Conservation (phyloP, 1,284 basidiomycete species). For the Cryptococcus hybrid region DNA sequence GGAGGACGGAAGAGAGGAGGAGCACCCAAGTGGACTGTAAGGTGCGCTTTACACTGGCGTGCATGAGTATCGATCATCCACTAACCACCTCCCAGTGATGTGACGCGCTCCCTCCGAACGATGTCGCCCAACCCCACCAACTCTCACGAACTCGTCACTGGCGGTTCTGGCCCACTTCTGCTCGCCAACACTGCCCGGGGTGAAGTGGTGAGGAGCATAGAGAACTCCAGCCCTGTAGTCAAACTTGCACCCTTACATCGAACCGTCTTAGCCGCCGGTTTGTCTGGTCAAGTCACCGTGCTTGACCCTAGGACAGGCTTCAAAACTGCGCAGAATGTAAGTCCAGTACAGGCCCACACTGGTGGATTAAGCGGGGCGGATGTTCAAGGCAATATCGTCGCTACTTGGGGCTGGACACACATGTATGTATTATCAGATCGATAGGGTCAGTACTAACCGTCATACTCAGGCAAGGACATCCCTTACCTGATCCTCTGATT, state of each 20-base stretch:
- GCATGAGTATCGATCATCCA: background rate
- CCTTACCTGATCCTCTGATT: slow-evolving; percentile 85
- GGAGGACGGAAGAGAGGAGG: slow-evolving; percentile 49
- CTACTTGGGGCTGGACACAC: slow-evolving; percentile 81
- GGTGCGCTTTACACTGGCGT: slow-evolving; percentile 21
- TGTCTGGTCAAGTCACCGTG: slow-evolving; percentile 77
- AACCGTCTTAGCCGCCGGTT: slow-evolving; percentile 67
- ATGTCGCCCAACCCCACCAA: slow-evolving; percentile 51
- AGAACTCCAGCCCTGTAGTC: slow-evolving; percentile 37
- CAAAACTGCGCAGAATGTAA: slow-evolving; percentile 53
- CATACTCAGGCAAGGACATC: slow-evolving; percentile 71
- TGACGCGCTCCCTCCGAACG: slow-evolving; percentile 40
- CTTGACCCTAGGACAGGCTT: slow-evolving; percentile 72
- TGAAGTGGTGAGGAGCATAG: slow-evolving; percentile 60
- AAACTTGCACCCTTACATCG: slow-evolving; percentile 41
- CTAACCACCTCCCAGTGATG: slow-evolving; percentile 24
- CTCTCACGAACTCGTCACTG: slow-evolving; percentile 61
- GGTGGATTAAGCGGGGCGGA: slow-evolving; percentile 82
- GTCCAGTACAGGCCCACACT: slow-evolving; percentile 69
- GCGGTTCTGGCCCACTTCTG: slow-evolving; percentile 59
- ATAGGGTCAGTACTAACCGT: background rate
- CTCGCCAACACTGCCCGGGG: slow-evolving; percentile 74
- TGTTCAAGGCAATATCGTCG: slow-evolving; percentile 69
- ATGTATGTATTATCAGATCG: slow-evolving; percentile 55
- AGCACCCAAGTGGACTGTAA: slow-evolving; percentile 45